Evolutionary conservation across 192 early-diverging fungal genomes (phyloP).

Genomic region (Glomus cerebriforme): DNA sequence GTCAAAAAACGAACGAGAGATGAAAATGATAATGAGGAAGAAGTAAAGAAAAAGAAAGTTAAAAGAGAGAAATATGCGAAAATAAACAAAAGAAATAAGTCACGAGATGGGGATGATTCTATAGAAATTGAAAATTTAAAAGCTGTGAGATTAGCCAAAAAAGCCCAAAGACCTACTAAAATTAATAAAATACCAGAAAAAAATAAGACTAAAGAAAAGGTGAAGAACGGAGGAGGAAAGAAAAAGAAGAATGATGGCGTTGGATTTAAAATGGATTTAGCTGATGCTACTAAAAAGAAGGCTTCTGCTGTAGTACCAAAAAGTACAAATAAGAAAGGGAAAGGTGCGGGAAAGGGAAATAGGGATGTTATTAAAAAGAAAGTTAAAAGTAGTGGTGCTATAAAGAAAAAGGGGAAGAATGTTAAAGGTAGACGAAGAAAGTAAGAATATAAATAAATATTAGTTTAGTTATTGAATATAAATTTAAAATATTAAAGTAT

Average conservation of each 20-base stretch:
- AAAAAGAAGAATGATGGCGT: conserved; percentile 16
- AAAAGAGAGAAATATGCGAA: conserved; percentile 49
- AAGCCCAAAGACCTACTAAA: conserved; percentile 43
- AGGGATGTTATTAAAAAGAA: conserved; percentile 1
- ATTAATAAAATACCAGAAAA: conserved; percentile 38
- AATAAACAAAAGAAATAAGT: conserved; percentile 50
- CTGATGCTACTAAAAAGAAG: conserved; percentile 43
- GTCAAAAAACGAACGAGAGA: conserved; percentile 25
- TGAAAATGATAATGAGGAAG: conserved; percentile 45
- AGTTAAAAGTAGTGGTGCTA: background rate
- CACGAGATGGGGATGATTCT: conserved; percentile 43
- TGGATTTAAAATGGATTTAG: conserved; percentile 48
- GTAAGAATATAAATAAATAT: too few relatives aligned
- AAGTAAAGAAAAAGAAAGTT: conserved; percentile 36
- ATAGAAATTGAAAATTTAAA: conserved; percentile 42
- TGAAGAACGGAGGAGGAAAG: conserved; percentile 16
- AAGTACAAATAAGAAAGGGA: conserved; percentile 37
- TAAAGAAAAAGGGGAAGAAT: background rate
- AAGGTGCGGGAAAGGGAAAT: conserved; percentile 39
- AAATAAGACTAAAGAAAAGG: conserved; percentile 11
- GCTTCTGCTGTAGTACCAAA: conserved; percentile 41
- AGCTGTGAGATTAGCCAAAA: conserved; percentile 54
- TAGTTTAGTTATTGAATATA: too few relatives aligned
- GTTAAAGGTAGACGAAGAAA: background rate
- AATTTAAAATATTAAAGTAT: too few relatives aligned